Conservation (phyloP, 257 asterid species). For the Thymus quinquecostatus region DNA sequence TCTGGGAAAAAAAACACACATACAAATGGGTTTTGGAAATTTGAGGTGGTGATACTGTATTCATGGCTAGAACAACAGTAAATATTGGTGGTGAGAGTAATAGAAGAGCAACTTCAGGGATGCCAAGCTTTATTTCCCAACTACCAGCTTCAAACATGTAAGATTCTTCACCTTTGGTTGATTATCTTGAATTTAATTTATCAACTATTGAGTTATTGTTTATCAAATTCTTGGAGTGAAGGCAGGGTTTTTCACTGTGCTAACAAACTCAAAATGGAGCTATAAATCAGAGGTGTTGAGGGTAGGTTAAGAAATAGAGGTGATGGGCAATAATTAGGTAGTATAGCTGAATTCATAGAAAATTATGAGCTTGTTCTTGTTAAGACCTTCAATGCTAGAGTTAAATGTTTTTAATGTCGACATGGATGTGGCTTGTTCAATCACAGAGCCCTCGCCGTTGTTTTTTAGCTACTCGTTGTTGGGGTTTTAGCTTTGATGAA, state of each 20-base stretch:
- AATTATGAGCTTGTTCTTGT: not conserved
- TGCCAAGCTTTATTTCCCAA: conserved; percentile 85
- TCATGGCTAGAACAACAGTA: conserved; percentile 48
- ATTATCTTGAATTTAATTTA: conserved; percentile 30
- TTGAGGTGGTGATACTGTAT: conserved; percentile 43
- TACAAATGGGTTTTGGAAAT: conserved; percentile 15
- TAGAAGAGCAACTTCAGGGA: conserved; percentile 52
- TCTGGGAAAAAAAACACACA: not conserved
- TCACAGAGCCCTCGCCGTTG: conserved; percentile 1
- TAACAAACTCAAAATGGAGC: not conserved
- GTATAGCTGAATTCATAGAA: not conserved
- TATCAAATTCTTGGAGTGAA: not conserved
- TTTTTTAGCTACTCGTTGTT: conserved; percentile 1
- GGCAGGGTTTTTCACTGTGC: not conserved
- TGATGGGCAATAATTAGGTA: conserved; percentile 1
- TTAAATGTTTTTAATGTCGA: conserved; percentile 10
- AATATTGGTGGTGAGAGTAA: conserved; percentile 55
- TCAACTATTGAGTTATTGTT: not conserved
- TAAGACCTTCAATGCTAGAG: not conserved
- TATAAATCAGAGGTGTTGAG: not conserved
- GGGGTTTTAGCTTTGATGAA: conserved; percentile 11
- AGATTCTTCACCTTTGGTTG: conserved; percentile 21
- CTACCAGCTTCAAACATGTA: conserved; percentile 64
- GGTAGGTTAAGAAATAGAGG: conserved; percentile 8
- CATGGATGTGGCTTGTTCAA: conserved; percentile 9